Conservation (phyloP, 1,284 basidiomycete genomes). For the Thecaphora thlaspeos region DNA sequence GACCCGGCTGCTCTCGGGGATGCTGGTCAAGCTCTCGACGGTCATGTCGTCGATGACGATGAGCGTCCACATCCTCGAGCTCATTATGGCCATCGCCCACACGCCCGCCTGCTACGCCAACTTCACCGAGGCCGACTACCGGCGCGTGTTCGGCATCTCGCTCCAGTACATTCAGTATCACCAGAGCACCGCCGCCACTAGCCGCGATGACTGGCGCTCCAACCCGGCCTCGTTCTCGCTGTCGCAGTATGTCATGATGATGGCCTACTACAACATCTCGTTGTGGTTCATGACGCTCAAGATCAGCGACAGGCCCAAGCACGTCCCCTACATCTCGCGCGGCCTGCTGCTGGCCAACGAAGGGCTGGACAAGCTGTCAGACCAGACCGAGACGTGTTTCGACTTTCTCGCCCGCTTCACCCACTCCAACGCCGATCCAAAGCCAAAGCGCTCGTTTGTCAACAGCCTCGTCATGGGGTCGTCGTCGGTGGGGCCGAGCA, state of each 20-base stretch:
- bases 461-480: slow-evolving; percentile 65
- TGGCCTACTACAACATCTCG: slow-evolving; percentile 91
- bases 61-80: slow-evolving; percentile 92
- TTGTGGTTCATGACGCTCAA: slow-evolving; percentile 91
- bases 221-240: slow-evolving; percentile 70
- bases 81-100: slow-evolving; percentile 84
- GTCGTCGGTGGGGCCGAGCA: slow-evolving; percentile 37
- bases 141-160: slow-evolving; percentile 91
- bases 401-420: slow-evolving; percentile 96
- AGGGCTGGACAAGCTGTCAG: slow-evolving; percentile 73
- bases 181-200: slow-evolving; percentile 46
- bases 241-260: slow-evolving; percentile 88
- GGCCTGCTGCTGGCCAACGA: slow-evolving; percentile 87
- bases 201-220: slow-evolving; percentile 47
- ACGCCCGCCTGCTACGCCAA: slow-evolving; percentile 78
- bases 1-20: slow-evolving; percentile 72
- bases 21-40: slow-evolving; percentile 83
- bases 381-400: slow-evolving; percentile 92
- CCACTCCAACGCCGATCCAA: slow-evolving; percentile 88
- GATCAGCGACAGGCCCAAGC: slow-evolving; percentile 76
- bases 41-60: slow-evolving; percentile 93
- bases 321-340: slow-evolving; percentile 82
- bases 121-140: slow-evolving; percentile 88
- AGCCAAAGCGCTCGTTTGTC: slow-evolving; percentile 77
- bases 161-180: slow-evolving; percentile 85